Evolutionary conservation across 164 flowering plant genomes (phyloP), one percentile per base, ranked within the genome.

Genomic region (Amborella trichopoda): DNA sequence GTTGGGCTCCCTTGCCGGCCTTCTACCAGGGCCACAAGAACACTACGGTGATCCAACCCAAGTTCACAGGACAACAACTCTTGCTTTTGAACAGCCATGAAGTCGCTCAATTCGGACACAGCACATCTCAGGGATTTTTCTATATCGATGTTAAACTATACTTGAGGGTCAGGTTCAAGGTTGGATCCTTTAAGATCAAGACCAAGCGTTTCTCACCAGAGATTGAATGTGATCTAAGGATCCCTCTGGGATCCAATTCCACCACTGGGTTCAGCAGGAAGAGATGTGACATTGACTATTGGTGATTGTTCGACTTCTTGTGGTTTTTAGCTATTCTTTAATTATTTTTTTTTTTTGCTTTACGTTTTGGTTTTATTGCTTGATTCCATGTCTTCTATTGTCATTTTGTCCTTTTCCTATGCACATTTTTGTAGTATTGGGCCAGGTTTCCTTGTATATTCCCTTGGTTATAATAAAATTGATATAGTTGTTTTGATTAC

Each of bases 1-100:
- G 26, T 2, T 17, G 59, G 17, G 42, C 2, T 0, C 0, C 23
- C 0, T 18, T 69, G 44, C 36, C 57, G 5, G 53, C 58, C 2
- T 83, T 81, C 46, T 83, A 77, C 37, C 88, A 79, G 45, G 90
- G 80, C 0, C 70, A 69, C 39, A 75, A 78, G 70, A 75, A 55
- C 54, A 78, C 83, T 1, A 65, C 51, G 5, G 6, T 6, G 4
- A 24, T 72, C 46, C 36, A 5, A 3, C 48, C 69, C 0, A 52
- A 13, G 10, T 69, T 79, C 34, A 3, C 21, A 0, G 81, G 94
- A 2, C 67, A 68, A 45, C n/a, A n/a, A n/a, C n/a, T 21, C 19
- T 10, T 37, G 41, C 16, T 37, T 10, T 18, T 37, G 2, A 8
- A 8, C 19, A 21, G 13, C 13, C 19, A 37, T 37, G 8, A n/a